Conservation (phyloP, 805 yeast genomes). For the Barnettozyma wickerhamii region DNA sequence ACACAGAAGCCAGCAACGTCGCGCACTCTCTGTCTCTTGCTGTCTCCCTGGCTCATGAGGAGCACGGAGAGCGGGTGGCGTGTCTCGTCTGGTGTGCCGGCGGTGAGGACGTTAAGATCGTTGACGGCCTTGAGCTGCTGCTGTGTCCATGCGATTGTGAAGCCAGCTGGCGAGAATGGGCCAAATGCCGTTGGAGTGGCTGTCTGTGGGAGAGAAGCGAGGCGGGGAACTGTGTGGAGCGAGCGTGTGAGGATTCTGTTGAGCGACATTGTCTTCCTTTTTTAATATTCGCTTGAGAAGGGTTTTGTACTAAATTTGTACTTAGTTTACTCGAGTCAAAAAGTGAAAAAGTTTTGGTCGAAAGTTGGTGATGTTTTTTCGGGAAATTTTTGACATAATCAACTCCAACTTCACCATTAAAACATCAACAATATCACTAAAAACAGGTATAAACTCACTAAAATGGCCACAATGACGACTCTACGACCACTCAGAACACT, state of each 20-base stretch:
- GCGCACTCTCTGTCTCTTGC: conserved; percentile 65
- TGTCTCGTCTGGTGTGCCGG: conserved; percentile 77
- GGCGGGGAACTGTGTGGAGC: conserved; percentile 62
- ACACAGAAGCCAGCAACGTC: conserved; percentile 89
- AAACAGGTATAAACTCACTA: no score
- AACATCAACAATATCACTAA: no score
- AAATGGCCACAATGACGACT: no score
- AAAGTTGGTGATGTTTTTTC: no score
- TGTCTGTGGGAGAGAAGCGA: conserved; percentile 34
- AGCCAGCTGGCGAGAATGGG: conserved; percentile 60
- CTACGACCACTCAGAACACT: no score
- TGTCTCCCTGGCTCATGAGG: conserved; percentile 59
- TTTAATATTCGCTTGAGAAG: no score
- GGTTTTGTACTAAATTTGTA: no score
- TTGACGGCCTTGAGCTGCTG: conserved; percentile 66
- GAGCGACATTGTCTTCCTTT: neutral
- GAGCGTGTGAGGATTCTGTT: conserved; percentile 12
- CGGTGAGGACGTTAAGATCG: conserved; percentile 57
- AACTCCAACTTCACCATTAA: no score
- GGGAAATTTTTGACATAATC: no score
- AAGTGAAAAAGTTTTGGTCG: no score
- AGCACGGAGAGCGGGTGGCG: conserved; percentile 70
- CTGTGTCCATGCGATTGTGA: conserved; percentile 72
- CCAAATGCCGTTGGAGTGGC: conserved; percentile 39
- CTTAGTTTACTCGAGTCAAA: no score